Evolutionary conservation across 2,329 filamentous ascomycete genomes (phyloP), one percentile per base, ranked within the genome.

Genomic region (Colletotrichum scovillei): DNA sequence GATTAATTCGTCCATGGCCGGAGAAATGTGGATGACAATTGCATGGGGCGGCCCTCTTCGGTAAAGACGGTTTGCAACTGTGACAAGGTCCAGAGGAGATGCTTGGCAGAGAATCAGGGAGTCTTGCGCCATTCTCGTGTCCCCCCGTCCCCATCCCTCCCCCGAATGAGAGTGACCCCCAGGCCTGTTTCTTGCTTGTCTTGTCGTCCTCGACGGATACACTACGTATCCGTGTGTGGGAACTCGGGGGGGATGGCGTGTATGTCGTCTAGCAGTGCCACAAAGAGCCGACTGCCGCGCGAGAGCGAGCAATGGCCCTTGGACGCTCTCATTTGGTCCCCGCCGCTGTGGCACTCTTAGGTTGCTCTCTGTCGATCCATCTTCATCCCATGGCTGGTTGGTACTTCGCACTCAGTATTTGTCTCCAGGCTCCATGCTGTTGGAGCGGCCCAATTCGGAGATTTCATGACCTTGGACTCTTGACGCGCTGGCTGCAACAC

Each of bases 21-120:
- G 70, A 74, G 62, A 70, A 65, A 64, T 63, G 70, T 63, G 70
- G 65, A 49, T 42, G 52, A 56, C 16, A 14, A 53, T 38, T 49
- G 58, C 66, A 70, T 55, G 73, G 74, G 65, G 70, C 72, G 70
- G 76, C 69, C 72, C 70, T 76, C 69, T 56, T 77, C 75, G 76
- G 76, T 73, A 77, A 76, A 57, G 66, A 77, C 75, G 75, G 76
- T 76, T 76, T 76, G 76, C 76, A 77, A 74, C 73, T 64, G 63
- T 74, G 67, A 74, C 72, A 67, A 72, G 72, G 72, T 72, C 57
- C 57, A 8, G 63, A 59, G 52, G 58, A 67, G 68, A 63, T 68
- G 72, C 72, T 68, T 72, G 63, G 68, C 57, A 60, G 30, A 73
- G 57, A 60, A 73, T 70, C 68, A 49, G 63, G 72, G 68, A 72